These are phyloP conservation scores for Leishmania tropica DNA, from an alignment of 208 protist species.

Conservation along the genomic window DNA sequence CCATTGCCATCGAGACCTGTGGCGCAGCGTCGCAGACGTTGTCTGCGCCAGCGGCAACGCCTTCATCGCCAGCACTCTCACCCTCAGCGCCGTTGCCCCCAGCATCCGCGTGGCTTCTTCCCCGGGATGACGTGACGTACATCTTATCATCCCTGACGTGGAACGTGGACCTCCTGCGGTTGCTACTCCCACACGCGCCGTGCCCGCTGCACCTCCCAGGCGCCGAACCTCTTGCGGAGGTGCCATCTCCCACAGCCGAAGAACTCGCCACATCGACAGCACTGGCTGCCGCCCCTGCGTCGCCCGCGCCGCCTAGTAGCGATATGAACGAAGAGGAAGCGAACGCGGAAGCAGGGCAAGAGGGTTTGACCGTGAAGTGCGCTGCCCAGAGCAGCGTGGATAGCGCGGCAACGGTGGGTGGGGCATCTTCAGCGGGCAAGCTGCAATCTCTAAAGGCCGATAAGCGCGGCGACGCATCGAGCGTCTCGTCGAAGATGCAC, in stretches of 20 bases:
- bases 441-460: background rate
- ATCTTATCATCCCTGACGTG: constrained; percentile 69
- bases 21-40: background rate
- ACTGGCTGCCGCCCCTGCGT: background rate
- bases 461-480: background rate
- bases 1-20: background rate
- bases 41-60: background rate
- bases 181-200: constrained; percentile 56
- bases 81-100: constrained; percentile 1
- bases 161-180: constrained; percentile 62
- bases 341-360: background rate
- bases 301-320: background rate
- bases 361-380: background rate
- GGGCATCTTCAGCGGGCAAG: background rate
- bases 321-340: constrained; percentile 1
- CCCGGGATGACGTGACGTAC: constrained; percentile 47
- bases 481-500: background rate
- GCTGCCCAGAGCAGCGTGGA: background rate
- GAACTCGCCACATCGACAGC: background rate
- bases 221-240: background rate
- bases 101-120: constrained; percentile 31
- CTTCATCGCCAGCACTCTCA: background rate
- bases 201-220: constrained; percentile 38
- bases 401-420: background rate
- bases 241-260: background rate